phyloP scores from a whole-genome alignment of 495 filamentous ascomycete species.

The Neurospora africana region DNA sequence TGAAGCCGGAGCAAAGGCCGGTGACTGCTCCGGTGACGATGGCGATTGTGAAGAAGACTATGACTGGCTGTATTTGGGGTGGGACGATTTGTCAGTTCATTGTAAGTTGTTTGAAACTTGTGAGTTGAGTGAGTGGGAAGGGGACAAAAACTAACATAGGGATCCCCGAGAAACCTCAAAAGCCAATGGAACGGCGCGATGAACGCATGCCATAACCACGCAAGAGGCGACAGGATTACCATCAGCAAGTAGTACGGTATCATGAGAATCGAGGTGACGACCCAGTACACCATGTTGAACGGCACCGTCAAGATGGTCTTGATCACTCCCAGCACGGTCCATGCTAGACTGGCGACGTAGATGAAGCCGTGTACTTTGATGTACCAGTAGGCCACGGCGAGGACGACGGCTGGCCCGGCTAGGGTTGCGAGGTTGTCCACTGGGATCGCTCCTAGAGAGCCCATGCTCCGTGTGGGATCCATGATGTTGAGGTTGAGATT shows the following conservation, averaged over 20 bases:
- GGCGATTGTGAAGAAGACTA: not conserved
- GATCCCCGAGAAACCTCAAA: not conserved
- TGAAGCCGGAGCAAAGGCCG: not conserved
- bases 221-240: not conserved
- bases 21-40: not conserved
- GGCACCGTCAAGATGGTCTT: not conserved
- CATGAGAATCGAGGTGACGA: not conserved
- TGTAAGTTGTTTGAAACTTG: not conserved
- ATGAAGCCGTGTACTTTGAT: not conserved
- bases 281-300: not conserved
- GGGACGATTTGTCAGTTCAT: not conserved
- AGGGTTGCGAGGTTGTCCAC: slow-evolving; percentile 18
- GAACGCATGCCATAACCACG: not conserved
- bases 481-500: not conserved
- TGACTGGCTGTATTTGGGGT: not conserved
- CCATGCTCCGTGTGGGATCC: not conserved
- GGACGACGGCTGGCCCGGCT: slow-evolving; percentile 13
- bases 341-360: not conserved
- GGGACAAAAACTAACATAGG: not conserved
- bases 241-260: not conserved
- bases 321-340: not conserved
- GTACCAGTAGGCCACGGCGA: not conserved
- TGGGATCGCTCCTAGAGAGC: not conserved
- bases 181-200: not conserved
- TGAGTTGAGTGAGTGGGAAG: not conserved